A percentile compares a stretch with the other conserved stretches of the same genome.
These are phyloP conservation scores for Fusarium fujikuroi DNA, from an alignment of 2,329 filamentous ascomycete species.

Conservation along the genomic window DNA sequence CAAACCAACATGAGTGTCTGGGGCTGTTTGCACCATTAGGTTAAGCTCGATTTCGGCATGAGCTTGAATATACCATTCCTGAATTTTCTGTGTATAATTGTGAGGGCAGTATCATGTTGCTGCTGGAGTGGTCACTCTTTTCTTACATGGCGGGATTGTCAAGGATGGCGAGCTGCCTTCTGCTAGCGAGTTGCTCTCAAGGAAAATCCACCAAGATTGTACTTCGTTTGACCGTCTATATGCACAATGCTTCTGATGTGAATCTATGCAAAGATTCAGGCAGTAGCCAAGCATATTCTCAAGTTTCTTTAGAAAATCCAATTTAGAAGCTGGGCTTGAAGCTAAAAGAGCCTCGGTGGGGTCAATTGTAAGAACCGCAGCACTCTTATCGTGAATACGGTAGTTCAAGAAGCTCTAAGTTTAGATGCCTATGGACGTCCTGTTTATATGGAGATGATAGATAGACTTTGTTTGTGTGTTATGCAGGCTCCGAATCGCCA, in stretches of 20 bases:
- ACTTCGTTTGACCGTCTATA: neutral
- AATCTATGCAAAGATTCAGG: neutral
- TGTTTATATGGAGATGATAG: neutral
- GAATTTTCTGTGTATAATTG: neutral
- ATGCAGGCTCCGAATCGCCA: neutral
- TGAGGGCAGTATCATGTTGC: neutral
- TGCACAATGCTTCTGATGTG: neutral
- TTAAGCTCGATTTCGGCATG: neutral
- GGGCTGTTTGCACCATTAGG: neutral
- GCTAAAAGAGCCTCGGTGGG: neutral
- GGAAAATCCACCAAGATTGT: neutral
- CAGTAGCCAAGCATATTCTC: neutral
- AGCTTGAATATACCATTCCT: neutral
- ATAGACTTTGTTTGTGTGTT: neutral
- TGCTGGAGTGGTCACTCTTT: neutral
- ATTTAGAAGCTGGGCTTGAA: neutral
- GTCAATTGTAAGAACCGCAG: neutral
- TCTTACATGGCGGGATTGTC: neutral
- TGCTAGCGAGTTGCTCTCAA: neutral
- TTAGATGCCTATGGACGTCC: neutral
- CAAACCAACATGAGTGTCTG: neutral
- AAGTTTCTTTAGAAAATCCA: neutral
- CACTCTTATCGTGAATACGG: neutral
- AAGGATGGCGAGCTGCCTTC: neutral
- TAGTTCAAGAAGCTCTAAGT: neutral